These are phyloP conservation scores for Nicotiana rustica DNA, from an alignment of 305 asterid species.

Conservation along the genomic window DNA sequence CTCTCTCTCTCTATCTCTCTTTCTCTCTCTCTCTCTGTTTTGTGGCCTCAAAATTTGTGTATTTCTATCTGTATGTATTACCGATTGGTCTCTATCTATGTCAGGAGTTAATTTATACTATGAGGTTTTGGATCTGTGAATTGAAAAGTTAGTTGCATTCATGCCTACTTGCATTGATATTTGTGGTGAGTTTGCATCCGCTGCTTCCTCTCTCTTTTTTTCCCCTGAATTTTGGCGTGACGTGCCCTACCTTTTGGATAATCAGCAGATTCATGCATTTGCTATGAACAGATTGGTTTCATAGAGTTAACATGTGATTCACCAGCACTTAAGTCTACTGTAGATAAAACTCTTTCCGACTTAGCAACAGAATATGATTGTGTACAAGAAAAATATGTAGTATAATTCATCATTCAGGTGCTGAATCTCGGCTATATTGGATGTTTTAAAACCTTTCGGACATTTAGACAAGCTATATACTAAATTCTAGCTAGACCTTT, in stretches of 20 bases:
- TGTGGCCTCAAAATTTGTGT: conserved; percentile 9
- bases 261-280: conserved; percentile 14
- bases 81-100: conserved; percentile 28
- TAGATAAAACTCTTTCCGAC: conserved; percentile 24
- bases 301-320: conserved; percentile 15
- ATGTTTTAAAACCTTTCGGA: neutral
- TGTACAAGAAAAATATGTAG: conserved; percentile 10
- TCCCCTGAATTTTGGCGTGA: neutral
- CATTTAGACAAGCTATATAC: conserved; percentile 16
- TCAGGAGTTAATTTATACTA: conserved; percentile 32
- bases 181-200: conserved; percentile 37
- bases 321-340: neutral
- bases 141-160: conserved; percentile 33
- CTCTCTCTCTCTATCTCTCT: neutral
- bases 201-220: conserved; percentile 14
- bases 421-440: neutral
- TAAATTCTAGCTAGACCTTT: conserved; percentile 14
- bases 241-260: conserved; percentile 12
- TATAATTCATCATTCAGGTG: conserved; percentile 21
- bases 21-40: conserved; percentile 21
- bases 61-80: conserved; percentile 20
- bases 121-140: conserved; percentile 38
- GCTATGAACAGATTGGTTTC: neutral
- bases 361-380: neutral
- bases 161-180: conserved; percentile 40